Percentiles rank a stretch among this genome's conserved stretches.
These are phyloP conservation scores for Stephania japonica DNA, from an alignment of 164 flowering plant genomes.

Conservation along the genomic window DNA sequence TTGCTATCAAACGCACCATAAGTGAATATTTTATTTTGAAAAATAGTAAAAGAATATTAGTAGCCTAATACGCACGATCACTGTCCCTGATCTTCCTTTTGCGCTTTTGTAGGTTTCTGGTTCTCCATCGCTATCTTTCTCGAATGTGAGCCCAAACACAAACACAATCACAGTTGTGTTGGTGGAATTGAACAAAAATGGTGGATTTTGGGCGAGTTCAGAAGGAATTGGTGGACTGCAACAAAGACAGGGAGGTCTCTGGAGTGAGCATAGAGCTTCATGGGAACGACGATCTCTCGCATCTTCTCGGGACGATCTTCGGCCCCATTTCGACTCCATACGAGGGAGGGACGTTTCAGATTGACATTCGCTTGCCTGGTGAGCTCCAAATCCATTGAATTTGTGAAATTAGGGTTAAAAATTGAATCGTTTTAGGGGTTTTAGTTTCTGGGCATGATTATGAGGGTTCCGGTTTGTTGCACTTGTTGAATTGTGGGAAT, in stretches of 20 bases:
- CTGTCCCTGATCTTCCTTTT: too few relatives aligned
- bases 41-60: too few relatives aligned
- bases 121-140: too few relatives aligned
- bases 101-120: too few relatives aligned
- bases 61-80: too few relatives aligned
- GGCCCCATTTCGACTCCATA: constrained; percentile 89
- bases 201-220: constrained; percentile 79
- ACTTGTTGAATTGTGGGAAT: too few relatives aligned
- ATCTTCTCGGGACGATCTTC: constrained; percentile 66
- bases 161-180: too few relatives aligned
- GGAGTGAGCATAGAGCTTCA: constrained; percentile 69
- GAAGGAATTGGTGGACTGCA: constrained; percentile 85
- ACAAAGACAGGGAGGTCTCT: constrained; percentile 44
- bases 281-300: constrained; percentile 52
- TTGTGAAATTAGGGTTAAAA: neutral
- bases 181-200: constrained; percentile 27
- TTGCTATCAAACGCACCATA: too few relatives aligned
- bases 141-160: neutral
- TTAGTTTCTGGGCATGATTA: neutral
- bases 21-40: too few relatives aligned
- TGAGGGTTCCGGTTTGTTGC: too few relatives aligned
- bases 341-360: constrained; percentile 78
- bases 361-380: constrained; percentile 87
- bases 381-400: neutral
- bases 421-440: neutral